These are phyloP conservation scores for Lathyrus aphaca DNA, from an alignment of 306 rosid species.

Conservation along the genomic window DNA sequence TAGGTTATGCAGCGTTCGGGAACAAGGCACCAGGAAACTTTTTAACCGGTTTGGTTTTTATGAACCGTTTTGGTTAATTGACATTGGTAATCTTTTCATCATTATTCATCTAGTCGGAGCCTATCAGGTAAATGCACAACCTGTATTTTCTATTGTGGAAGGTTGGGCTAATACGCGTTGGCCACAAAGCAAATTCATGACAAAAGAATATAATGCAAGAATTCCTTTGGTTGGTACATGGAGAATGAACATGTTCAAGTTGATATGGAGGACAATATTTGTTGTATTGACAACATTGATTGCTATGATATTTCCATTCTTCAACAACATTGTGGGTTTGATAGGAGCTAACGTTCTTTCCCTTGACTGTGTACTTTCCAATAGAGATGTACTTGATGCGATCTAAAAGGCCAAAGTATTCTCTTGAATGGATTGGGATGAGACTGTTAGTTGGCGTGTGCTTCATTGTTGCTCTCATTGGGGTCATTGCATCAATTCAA, in stretches of 20 bases:
- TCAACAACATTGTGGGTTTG: constrained; percentile 33
- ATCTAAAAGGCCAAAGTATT: constrained; percentile 50
- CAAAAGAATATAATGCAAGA: constrained; percentile 40
- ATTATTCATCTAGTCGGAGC: too few species aligned
- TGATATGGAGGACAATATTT: background rate
- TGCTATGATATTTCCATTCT: constrained; percentile 63
- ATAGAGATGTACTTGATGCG: constrained; percentile 48
- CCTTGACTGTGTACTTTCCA: too few species aligned
- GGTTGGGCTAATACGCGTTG: constrained; percentile 34
- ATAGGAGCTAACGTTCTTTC: too few species aligned
- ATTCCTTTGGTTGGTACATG: constrained; percentile 46
- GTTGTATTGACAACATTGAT: constrained; percentile 44
- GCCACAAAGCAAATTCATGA: constrained; percentile 43
- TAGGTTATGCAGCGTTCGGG: too few species aligned
- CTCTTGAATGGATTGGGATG: constrained; percentile 16
- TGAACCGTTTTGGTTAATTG: too few species aligned
- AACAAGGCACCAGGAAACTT: too few species aligned
- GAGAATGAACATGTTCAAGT: constrained; percentile 49
- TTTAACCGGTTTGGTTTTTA: too few species aligned
- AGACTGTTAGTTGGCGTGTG: background rate
- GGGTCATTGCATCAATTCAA: background rate
- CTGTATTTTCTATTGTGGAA: constrained; percentile 37
- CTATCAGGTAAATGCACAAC: constrained; percentile 46
- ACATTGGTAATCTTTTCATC: too few species aligned
- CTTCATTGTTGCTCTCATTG: background rate